Percentiles rank a stretch among this genome's conserved stretches.
These are phyloP conservation scores for Medicago arabica DNA, from an alignment of 306 rosid genomes.

Conservation along the genomic window DNA sequence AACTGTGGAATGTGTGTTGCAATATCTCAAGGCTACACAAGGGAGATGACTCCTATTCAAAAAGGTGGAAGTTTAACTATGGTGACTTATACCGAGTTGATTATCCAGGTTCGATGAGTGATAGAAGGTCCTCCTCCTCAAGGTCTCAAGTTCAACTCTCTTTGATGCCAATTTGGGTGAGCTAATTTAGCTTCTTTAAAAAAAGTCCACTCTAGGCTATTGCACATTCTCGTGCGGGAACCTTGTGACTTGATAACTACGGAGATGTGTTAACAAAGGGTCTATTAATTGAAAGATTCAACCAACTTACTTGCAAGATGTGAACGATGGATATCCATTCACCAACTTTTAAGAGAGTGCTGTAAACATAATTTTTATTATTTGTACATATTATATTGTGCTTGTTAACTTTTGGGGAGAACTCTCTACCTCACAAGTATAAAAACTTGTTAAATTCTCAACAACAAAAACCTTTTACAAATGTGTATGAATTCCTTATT, in stretches of 20 bases:
- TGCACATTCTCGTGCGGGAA: neutral
- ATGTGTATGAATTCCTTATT: neutral
- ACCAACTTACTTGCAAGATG: neutral
- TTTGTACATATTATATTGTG: neutral
- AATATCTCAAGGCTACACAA: neutral
- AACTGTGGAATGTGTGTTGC: neutral
- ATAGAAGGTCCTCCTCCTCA: neutral
- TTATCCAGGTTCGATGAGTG: neutral
- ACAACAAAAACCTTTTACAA: neutral
- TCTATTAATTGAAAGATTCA: neutral
- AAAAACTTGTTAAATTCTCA: neutral
- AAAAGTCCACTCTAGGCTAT: neutral
- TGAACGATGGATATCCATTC: neutral
- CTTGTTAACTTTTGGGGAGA: neutral
- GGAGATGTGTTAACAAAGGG: neutral
- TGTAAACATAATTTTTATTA: neutral
- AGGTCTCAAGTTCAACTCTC: too few relatives aligned
- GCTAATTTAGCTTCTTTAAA: too few relatives aligned
- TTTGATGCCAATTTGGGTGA: too few relatives aligned
- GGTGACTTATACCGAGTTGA: neutral
- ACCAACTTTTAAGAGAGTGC: neutral
- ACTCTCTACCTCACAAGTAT: neutral
- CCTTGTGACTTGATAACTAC: neutral
- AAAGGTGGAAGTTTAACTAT: neutral
- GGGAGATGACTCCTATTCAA: neutral